phyloP scores from a whole-genome alignment of 1,139 yeast genomes.

The Geotrichum restrictum region DNA sequence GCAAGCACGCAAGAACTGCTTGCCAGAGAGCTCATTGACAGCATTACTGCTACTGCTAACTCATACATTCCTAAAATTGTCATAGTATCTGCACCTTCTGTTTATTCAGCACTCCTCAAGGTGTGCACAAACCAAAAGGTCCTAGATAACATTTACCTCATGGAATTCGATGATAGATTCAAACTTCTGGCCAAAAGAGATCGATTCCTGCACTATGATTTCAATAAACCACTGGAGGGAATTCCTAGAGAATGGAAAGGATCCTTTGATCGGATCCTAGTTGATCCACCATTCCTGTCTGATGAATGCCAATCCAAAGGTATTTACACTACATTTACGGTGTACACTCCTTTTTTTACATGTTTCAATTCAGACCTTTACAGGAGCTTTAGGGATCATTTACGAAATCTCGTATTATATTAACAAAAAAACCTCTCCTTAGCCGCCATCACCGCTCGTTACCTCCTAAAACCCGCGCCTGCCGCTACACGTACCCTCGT shows the following conservation, averaged over 20 bases:
- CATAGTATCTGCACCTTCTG: slow-evolving; percentile 86
- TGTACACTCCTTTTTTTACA: not conserved
- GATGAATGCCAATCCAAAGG: slow-evolving; percentile 72
- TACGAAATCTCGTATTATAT: too few species aligned
- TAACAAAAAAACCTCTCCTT: slow-evolving; percentile 11
- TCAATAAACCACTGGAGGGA: slow-evolving; percentile 55
- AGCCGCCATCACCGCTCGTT: slow-evolving; percentile 62
- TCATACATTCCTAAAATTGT: slow-evolving; percentile 46
- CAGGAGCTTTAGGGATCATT: not conserved
- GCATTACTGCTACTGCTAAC: slow-evolving; percentile 36
- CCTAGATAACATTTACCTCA: slow-evolving; percentile 56
- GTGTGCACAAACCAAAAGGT: slow-evolving; percentile 23
- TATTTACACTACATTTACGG: not conserved
- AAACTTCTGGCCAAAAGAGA: slow-evolving; percentile 63
- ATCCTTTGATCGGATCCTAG: slow-evolving; percentile 66
- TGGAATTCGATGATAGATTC: slow-evolving; percentile 77
- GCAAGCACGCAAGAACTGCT: slow-evolving; percentile 66
- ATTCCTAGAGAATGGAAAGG: slow-evolving; percentile 57
- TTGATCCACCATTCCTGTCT: slow-evolving; percentile 86
- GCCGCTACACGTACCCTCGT: slow-evolving; percentile 46
- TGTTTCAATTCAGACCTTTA: too few species aligned
- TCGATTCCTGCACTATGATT: slow-evolving; percentile 70
- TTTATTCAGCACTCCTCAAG: slow-evolving; percentile 73
- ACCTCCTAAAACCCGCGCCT: slow-evolving; percentile 44
- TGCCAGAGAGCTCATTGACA: slow-evolving; percentile 68